Evolutionary conservation across 176 grass and related monocot genomes (phyloP), one percentile per base, ranked within the genome.

Genomic region (Paspalum notatum): DNA sequence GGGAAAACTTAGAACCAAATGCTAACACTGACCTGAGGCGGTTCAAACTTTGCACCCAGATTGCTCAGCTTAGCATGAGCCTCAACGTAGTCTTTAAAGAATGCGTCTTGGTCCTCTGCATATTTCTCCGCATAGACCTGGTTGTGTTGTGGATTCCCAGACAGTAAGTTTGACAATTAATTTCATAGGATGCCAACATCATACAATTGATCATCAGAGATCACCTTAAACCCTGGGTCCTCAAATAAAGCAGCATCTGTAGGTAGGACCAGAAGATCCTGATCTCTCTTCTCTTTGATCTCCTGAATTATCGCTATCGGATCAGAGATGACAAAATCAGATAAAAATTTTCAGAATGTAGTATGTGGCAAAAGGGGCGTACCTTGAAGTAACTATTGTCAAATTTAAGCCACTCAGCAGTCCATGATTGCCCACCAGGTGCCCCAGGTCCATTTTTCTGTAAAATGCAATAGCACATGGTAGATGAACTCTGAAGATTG

Each of bases 381-480:
- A 96, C 97, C 80, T 78, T 99, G 86, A 95, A 99, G 71, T 95
- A 99, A 77, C 82, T 99, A 77, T 99, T 95, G 47, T 99, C 97
- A 74, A 99, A 96, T 70, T 88, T 93, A 63, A 99, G 85, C 93
- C 97, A 99, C 51, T 91, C 88, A 49, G 57, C 72, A n/a, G 97
- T 99, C 97, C 97, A 99, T 58, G 97, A 99, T 70, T 99, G 97
- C n/a, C 97, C 97, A 65, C 97, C 97, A 76, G 97, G 91, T 80
- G 90, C 93, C 72, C 97, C 97, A 82, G 93, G 97, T 52, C 97
- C 97, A 83, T 95, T 90, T 90, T 96, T 95, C 97, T 99, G 67
- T 68, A 27, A 68, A 18, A 62, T 27, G 24, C 27, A 61, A 11
- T 8, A 69, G 45, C 68, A 84, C 18, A 63, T 16, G 8, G 63